Conservation (phyloP, 768 basidiomycete genomes). For the Leucogyrophana mollusca region DNA sequence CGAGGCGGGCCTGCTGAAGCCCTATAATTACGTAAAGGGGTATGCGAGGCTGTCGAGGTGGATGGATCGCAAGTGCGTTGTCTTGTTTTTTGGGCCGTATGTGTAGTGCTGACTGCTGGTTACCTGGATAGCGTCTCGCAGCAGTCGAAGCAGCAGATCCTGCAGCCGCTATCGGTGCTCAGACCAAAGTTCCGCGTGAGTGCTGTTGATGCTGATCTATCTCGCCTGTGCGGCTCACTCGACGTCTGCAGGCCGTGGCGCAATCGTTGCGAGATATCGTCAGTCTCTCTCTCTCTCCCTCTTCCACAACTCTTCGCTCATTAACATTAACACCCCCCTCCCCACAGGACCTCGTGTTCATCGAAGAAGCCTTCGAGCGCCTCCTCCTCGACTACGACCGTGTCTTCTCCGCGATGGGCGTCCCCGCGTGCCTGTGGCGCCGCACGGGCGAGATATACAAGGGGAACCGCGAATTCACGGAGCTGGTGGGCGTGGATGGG, state of each 20-base stretch:
- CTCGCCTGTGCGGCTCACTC: too few species aligned
- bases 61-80: conserved; percentile 88
- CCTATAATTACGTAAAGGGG: conserved; percentile 96
- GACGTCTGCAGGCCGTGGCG: conserved; percentile 62
- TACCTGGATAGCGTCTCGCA: conserved; percentile 66
- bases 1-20: conserved; percentile 91
- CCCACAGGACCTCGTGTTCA: conserved; percentile 85
- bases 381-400: conserved; percentile 94
- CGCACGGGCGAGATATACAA: conserved; percentile 99
- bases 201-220: conserved; percentile 5
- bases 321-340: conserved; percentile 1
- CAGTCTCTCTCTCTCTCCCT: conserved; percentile 16
- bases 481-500: conserved; percentile 84
- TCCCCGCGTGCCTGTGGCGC: conserved; percentile 95
- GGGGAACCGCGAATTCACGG: conserved; percentile 93
- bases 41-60: conserved; percentile 88
- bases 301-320: background rate
- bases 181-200: conserved; percentile 82
- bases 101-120: conserved; percentile 1
- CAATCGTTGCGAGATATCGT: conserved; percentile 84
- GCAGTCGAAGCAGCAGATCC: conserved; percentile 87
- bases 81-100: background rate
- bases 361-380: conserved; percentile 97
- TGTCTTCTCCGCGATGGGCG: conserved; percentile 92
- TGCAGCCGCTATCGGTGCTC: conserved; percentile 83